These are phyloP conservation scores for Xylariaceae sp. DNA, from an alignment of 2,329 filamentous ascomycete species.

Conservation along the genomic window DNA sequence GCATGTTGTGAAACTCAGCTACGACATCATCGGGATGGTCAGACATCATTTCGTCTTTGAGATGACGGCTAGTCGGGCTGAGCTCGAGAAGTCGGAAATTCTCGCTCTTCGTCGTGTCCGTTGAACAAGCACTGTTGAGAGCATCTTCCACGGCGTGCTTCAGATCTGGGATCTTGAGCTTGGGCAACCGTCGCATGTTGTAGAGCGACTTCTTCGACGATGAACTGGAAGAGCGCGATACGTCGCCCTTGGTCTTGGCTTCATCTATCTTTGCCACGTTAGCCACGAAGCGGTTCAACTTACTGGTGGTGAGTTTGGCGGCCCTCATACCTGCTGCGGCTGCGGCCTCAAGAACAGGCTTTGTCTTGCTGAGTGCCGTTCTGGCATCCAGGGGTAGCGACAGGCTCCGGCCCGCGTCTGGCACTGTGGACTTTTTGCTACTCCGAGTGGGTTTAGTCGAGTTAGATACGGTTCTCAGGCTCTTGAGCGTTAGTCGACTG, in stretches of 20 bases:
- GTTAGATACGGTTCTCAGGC: not conserved
- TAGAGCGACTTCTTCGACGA: constrained; percentile 5
- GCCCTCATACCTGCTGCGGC: constrained; percentile 1
- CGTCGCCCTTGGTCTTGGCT: not conserved
- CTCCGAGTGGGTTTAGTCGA: not conserved
- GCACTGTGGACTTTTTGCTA: constrained; percentile 5
- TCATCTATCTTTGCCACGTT: not conserved
- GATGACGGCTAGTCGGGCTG: constrained; percentile 13
- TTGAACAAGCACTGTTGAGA: constrained; percentile 13
- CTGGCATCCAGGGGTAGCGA: not conserved
- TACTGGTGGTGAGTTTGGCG: not conserved
- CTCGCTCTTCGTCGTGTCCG: constrained; percentile 8
- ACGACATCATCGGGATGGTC: constrained; percentile 2
- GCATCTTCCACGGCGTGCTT: constrained; percentile 4
- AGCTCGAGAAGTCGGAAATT: constrained; percentile 6
- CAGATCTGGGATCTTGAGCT: constrained; percentile 15
- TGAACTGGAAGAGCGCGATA: constrained; percentile 2
- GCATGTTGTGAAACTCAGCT: constrained; percentile 20
- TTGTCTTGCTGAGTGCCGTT: constrained; percentile 4
- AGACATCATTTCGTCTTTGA: not conserved
- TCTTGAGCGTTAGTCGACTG: not conserved
- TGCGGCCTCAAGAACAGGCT: not conserved
- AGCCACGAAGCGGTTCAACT: not conserved
- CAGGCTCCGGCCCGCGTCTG: not conserved
- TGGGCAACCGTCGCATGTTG: constrained; percentile 5